Percentiles rank a stretch among this genome's conserved stretches.
These are phyloP conservation scores for Fusarium sp. DNA, from an alignment of 2,329 filamentous ascomycete species.

Conservation along the genomic window DNA sequence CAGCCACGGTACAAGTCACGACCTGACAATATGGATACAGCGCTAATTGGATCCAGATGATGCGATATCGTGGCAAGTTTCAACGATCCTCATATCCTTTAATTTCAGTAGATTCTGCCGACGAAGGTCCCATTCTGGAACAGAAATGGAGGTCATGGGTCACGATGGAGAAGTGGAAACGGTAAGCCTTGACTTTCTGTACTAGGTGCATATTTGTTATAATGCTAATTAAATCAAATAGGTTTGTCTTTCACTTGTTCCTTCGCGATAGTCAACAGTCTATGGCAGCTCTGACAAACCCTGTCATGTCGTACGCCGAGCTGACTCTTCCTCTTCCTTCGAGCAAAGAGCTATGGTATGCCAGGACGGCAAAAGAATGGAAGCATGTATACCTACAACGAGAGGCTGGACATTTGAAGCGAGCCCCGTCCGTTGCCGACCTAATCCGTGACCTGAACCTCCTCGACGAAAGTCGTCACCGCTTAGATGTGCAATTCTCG, in stretches of 20 bases:
- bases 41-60: constrained; percentile 53
- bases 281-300: constrained; percentile 71
- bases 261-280: constrained; percentile 73
- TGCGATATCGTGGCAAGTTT: constrained; percentile 66
- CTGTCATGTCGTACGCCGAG: constrained; percentile 74
- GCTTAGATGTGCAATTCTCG: constrained; percentile 65
- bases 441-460: constrained; percentile 65
- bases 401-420: constrained; percentile 50
- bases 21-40: background rate
- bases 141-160: constrained; percentile 73
- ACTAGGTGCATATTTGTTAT: background rate
- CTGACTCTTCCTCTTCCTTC: constrained; percentile 72
- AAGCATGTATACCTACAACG: constrained; percentile 64
- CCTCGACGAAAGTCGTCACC: constrained; percentile 57
- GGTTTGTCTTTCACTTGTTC: constrained; percentile 71
- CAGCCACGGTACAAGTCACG: constrained; percentile 53
- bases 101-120: constrained; percentile 60
- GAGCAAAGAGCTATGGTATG: constrained; percentile 70
- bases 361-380: constrained; percentile 70
- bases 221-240: constrained; percentile 39
- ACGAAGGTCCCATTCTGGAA: constrained; percentile 65
- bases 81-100: constrained; percentile 62
- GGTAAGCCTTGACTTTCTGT: constrained; percentile 47
- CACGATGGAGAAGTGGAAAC: constrained; percentile 71
- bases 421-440: constrained; percentile 63